phyloP scores from a whole-genome alignment of 768 basidiomycete species.

The Trametes sanguinea region DNA sequence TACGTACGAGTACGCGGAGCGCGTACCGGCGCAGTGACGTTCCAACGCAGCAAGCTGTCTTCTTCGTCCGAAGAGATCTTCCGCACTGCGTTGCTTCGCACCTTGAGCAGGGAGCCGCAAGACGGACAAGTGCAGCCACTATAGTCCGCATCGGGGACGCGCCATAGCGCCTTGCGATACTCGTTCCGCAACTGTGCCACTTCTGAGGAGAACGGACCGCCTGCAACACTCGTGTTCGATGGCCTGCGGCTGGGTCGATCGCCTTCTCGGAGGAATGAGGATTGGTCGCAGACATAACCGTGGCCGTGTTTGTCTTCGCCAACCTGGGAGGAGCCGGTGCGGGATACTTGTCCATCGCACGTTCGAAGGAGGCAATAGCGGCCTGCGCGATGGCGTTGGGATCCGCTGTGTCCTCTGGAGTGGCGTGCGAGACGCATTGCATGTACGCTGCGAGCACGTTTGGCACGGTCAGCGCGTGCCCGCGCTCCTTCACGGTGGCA shows the following conservation, averaged over 20 bases:
- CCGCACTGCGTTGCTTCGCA: slow-evolving; percentile 3
- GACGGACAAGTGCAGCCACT: slow-evolving; percentile 10
- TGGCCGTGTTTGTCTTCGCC: background rate
- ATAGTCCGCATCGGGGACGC: background rate
- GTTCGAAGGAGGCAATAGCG: slow-evolving; percentile 71
- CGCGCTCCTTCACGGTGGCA: slow-evolving; percentile 14
- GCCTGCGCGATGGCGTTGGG: slow-evolving; percentile 95
- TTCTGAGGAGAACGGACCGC: slow-evolving; percentile 12
- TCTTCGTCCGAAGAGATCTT: slow-evolving; percentile 2
- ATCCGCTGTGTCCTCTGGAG: slow-evolving; percentile 74
- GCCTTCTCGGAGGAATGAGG: background rate
- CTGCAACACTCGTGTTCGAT: background rate
- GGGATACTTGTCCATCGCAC: slow-evolving; percentile 24
- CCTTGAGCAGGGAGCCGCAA: slow-evolving; percentile 9
- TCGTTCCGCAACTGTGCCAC: slow-evolving; percentile 20
- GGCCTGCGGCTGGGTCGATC: background rate
- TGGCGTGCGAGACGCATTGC: slow-evolving; percentile 65
- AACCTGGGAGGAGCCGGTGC: slow-evolving; percentile 1
- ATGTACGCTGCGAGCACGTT: slow-evolving; percentile 89
- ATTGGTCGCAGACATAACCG: background rate
- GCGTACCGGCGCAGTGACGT: background rate
- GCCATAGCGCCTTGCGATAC: slow-evolving; percentile 12
- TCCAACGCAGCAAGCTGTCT: background rate
- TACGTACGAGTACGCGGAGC: slow-evolving; percentile 11
- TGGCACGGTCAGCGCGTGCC: slow-evolving; percentile 31